Evolutionary conservation across 2,329 filamentous ascomycete genomes (phyloP), one percentile per base, ranked within the genome.

Genomic region (Colletotrichum viniferum): DNA sequence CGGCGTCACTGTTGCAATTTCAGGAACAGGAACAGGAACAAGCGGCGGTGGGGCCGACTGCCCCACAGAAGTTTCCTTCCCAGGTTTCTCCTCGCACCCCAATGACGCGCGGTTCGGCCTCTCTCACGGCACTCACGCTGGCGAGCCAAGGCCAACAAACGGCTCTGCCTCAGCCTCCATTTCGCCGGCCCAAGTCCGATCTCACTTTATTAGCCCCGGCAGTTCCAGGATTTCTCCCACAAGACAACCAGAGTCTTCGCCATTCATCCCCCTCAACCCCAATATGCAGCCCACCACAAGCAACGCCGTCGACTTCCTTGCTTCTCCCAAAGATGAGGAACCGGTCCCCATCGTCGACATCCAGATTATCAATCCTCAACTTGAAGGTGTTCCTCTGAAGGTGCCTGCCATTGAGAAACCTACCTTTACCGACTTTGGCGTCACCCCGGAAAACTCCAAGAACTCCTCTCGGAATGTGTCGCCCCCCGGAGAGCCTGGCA

Each of bases 311-410:
- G 83, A 86, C 77, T 86, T 86, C 65, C 79, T 86, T 6, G 78
- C 79, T 4, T 80, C 81, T 9, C 80, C 81, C 5, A 80, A 83
- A 24, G 82, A 84, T 60, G 81, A 81, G 30, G 81, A 81, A 6
- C 84, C 82, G 18, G 81, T 87, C 2, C 86, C 88, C 5, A 85
- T 88, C 32, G 90, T 92, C 66, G 91, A 92, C 74, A 88, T 92
- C 12, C 87, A 89, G 58, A 87, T 89, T 74, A 89, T 92, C 30
- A 87, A 92, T 77, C 89, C 90, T 4, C 87, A 88, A 34, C 83
- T 92, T n/a, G 91, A 92, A 79, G 90, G 91, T 8, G 89, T 92
- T 66, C 86, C 88, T 2, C 86, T 92, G 77, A 91, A 88, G 80
- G 86, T 87, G 7, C 87, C 86, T 16, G 90, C 90, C 2, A 84